Base-by-base conservation (phyloP, 768 basidiomycete species). In the Russula olivacea region DNA sequence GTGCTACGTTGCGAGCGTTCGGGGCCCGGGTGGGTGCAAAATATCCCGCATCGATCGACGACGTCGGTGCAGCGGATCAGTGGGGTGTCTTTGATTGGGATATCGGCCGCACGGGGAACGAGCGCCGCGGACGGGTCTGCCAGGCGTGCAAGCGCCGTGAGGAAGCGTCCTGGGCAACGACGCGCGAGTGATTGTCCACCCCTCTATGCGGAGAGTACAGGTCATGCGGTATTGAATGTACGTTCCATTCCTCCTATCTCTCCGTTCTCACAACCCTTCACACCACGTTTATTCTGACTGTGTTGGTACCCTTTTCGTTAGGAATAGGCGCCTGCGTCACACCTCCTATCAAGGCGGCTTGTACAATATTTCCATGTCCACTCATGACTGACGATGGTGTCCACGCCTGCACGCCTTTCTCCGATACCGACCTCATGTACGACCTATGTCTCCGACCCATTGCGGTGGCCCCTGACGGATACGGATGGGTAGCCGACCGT, bases 1-100 rank as follows among this genome's bases (percentile, higher is more conserved):
- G 91, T 48, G 82, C 81, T 50, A 80, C 92, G 50, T 91, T 93
- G 73, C 79, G 81, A 17, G 81, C 80, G 8, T 70, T 75, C 15
- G 74, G 71, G 17, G 68, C 71, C 23, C 68, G 68, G 23, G 61
- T 61, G 34, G 67, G 67, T 38, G 67, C 61, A 23, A 59, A 62
- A 11, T 68, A 68, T 38, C 67, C 66, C 8, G 55, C 47, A 9
- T 36, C 28, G 9, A 59, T 60, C 11, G 67, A 68, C 7, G 58
- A 56, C n/a, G 53, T 48, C 0, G 50, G 65, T 21, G 25, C 47
- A 10, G 58, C 60, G 7, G 67, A 63, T 21, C 49, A 59, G 17
- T 68, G 67, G 67, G 50, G 65, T 28, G 59, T 51, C 19, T 68
- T 68, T 49, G 67, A 68, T 36, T 68, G 67, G 67, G 63, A 67